Evolutionary conservation across 2,329 filamentous ascomycete genomes (phyloP).

Genomic region (Harringtonia lauricola): DNA sequence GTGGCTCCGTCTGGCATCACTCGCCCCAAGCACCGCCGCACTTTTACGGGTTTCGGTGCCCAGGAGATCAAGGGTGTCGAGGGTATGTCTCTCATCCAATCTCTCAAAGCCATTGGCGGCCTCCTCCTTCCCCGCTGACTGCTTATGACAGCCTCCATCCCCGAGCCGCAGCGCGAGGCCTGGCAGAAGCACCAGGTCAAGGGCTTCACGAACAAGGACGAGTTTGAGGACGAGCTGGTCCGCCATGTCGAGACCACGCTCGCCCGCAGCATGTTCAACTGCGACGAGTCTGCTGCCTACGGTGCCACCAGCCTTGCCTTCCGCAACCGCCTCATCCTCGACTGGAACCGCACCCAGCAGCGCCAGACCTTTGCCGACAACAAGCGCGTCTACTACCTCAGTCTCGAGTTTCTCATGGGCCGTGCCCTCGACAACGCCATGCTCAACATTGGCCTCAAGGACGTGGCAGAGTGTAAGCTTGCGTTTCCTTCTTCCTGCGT

Average conservation of each 20-base stretch:
- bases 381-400: constrained; percentile 96
- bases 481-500: not conserved
- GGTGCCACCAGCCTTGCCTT: constrained; percentile 84
- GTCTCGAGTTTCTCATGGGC: constrained; percentile 96
- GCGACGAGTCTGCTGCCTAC: constrained; percentile 90
- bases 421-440: constrained; percentile 95
- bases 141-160: constrained; percentile 53
- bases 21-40: constrained; percentile 92
- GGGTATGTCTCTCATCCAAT: constrained; percentile 45
- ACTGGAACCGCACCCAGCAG: constrained; percentile 98
- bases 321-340: constrained; percentile 81
- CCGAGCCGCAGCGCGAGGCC: constrained; percentile 75
- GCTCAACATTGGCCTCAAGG: constrained; percentile 87
- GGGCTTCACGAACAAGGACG: constrained; percentile 67
- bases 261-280: constrained; percentile 94
- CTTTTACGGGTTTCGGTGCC: constrained; percentile 86
- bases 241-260: constrained; percentile 94
- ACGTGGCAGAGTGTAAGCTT: constrained; percentile 61
- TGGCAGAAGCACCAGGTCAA: constrained; percentile 55
- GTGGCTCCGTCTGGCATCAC: constrained; percentile 76
- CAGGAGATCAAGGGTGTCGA: constrained; percentile 90
- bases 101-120: too few relatives aligned
- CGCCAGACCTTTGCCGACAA: constrained; percentile 80
- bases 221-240: constrained; percentile 80
- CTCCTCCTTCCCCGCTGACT: not conserved